Percentiles rank a stretch among this genome's conserved stretches.
Conservation (phyloP, 805 yeast genomes). For the Tetrapisispora phaffii region DNA sequence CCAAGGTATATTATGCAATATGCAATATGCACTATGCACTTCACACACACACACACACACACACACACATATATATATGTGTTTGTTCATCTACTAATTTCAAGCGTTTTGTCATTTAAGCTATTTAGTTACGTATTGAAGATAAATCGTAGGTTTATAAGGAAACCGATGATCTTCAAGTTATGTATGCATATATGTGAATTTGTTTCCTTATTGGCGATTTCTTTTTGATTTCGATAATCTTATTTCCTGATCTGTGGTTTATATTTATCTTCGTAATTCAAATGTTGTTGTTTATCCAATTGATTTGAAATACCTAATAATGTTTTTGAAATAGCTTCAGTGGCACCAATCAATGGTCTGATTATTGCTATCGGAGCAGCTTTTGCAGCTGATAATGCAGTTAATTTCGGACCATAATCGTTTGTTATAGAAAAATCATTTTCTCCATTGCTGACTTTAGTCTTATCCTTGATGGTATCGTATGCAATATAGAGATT, state of each 20-base stretch:
- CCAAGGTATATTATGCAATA: too few species aligned
- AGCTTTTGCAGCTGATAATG: slow-evolving; percentile 56
- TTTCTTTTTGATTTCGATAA: too few species aligned
- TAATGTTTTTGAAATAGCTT: slow-evolving; percentile 72
- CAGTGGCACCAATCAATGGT: slow-evolving; percentile 88
- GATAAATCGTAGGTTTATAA: too few species aligned
- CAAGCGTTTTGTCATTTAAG: too few species aligned
- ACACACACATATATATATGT: too few species aligned
- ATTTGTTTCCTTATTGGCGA: too few species aligned
- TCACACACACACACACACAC: too few species aligned
- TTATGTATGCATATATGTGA: too few species aligned
- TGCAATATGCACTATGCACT: too few species aligned
- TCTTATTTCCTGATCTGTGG: neutral
- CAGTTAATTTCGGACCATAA: slow-evolving; percentile 56
- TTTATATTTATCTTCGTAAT: slow-evolving; percentile 60
- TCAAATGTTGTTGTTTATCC: slow-evolving; percentile 52
- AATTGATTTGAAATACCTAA: slow-evolving; percentile 77
- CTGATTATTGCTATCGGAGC: slow-evolving; percentile 74
- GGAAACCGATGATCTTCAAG: too few species aligned
- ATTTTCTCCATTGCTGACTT: neutral
- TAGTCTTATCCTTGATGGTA: slow-evolving; percentile 37
- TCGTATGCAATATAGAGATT: slow-evolving; percentile 58
- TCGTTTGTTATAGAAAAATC: slow-evolving; percentile 2
- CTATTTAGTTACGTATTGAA: too few species aligned
- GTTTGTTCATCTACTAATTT: too few species aligned